Percentiles rank a stretch among this genome's conserved stretches.
These are phyloP conservation scores for Globisporangium uncinulatum DNA, from an alignment of 352 stramenopile species.

Conservation along the genomic window DNA sequence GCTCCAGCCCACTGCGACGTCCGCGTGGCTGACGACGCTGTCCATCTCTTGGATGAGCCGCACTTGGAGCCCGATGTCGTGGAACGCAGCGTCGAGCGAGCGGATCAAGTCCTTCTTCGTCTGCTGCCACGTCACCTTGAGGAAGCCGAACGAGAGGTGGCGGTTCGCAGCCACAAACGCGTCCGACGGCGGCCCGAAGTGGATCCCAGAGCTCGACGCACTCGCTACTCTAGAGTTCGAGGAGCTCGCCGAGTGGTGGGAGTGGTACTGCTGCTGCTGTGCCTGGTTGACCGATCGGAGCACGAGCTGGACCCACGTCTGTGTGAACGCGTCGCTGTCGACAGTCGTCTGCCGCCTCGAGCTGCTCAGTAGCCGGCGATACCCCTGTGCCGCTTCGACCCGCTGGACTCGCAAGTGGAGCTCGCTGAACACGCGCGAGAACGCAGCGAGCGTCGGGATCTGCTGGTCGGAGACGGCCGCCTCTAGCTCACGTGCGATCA, in stretches of 20 bases:
- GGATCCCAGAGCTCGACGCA: slow-evolving; percentile 12
- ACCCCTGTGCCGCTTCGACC: slow-evolving; percentile 23
- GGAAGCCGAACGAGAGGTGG: slow-evolving; percentile 27
- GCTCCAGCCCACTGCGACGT: slow-evolving; percentile 17
- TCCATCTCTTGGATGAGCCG: slow-evolving; percentile 47
- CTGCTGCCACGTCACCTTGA: slow-evolving; percentile 32
- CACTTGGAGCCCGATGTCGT: slow-evolving; percentile 38
- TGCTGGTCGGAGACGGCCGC: background rate
- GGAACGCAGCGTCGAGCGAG: slow-evolving; percentile 25
- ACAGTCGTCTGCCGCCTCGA: slow-evolving; percentile 5
- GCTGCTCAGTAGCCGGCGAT: slow-evolving; percentile 23
- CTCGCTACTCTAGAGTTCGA: background rate
- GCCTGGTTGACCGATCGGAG: slow-evolving; percentile 28
- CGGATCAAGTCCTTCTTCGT: slow-evolving; percentile 40
- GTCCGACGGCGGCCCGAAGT: slow-evolving; percentile 31
- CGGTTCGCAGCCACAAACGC: slow-evolving; percentile 20
- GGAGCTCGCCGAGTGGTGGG: background rate
- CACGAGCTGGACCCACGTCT: slow-evolving; percentile 26
- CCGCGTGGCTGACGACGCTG: slow-evolving; percentile 8
- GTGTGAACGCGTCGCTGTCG: slow-evolving; percentile 19
- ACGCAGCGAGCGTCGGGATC: slow-evolving; percentile 18
- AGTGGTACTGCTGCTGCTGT: slow-evolving; percentile 27
- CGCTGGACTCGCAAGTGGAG: slow-evolving; percentile 29
- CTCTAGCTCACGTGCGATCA: slow-evolving; percentile 15
- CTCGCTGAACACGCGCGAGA: slow-evolving; percentile 21